phyloP scores from a whole-genome alignment of 2,329 filamentous ascomycete species.

The Neurospora crassa region DNA sequence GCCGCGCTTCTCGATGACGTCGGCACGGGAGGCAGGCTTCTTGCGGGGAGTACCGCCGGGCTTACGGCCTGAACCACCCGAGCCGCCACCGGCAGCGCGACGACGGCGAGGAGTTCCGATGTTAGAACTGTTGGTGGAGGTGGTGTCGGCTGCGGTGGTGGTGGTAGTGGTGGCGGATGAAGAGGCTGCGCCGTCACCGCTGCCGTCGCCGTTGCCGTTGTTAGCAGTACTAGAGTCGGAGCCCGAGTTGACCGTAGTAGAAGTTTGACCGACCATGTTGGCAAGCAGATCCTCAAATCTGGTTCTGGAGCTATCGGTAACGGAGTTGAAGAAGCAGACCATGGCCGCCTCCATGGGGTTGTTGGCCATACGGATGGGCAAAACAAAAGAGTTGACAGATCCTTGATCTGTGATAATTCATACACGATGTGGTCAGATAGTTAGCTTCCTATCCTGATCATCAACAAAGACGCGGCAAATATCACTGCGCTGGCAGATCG shows the following conservation, averaged over 20 bases:
- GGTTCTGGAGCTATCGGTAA: background rate
- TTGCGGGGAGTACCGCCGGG: background rate
- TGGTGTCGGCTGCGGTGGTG: background rate
- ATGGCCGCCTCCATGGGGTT: background rate
- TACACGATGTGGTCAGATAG: background rate
- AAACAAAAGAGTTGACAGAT: background rate
- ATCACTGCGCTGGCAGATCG: background rate
- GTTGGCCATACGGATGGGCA: background rate
- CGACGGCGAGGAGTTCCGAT: conserved; percentile 1
- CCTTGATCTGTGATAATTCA: background rate
- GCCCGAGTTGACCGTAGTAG: background rate
- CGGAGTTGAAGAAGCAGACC: background rate
- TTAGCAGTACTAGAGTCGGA: background rate
- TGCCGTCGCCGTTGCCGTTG: background rate
- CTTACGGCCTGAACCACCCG: background rate
- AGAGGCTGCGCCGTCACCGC: background rate
- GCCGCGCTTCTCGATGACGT: background rate
- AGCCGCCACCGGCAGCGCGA: background rate
- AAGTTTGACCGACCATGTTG: background rate
- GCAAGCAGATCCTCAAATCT: background rate
- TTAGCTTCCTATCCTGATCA: background rate
- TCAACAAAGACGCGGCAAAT: background rate
- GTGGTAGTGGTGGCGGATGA: background rate
- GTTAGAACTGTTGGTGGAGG: background rate
- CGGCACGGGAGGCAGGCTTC: background rate